phyloP scores from a whole-genome alignment of 1,139 yeast species.

The Lizanozyma gosingica region DNA sequence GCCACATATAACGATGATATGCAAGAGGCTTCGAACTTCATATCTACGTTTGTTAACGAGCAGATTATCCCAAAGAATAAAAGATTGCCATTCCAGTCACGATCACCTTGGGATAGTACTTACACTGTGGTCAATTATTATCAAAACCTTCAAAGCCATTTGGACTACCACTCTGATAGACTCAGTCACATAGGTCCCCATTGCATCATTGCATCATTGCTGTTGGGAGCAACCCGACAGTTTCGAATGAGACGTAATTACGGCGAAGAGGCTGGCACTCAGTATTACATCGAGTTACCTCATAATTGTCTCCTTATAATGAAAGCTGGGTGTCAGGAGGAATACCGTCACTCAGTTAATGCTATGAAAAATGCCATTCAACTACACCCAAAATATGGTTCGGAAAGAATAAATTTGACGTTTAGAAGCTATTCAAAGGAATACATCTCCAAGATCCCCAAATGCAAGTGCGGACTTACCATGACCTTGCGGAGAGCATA shows the following conservation, averaged over 20 bases:
- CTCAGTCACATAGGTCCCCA: slow-evolving; percentile 64
- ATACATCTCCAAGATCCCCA: slow-evolving; percentile 31
- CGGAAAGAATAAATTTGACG: slow-evolving; percentile 51
- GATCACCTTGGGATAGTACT: slow-evolving; percentile 38
- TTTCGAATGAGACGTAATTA: slow-evolving; percentile 44
- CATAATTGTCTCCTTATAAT: slow-evolving; percentile 59
- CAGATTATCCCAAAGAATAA: slow-evolving; percentile 21
- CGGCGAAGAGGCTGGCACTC: slow-evolving; percentile 13
- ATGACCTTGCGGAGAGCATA: slow-evolving; percentile 43
- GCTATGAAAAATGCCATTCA: slow-evolving; percentile 20
- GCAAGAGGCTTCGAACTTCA: slow-evolving; percentile 25
- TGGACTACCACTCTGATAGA: slow-evolving; percentile 72
- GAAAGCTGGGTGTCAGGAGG: slow-evolving; percentile 75
- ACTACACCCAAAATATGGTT: slow-evolving; percentile 41
- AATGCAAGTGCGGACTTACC: slow-evolving; percentile 37
- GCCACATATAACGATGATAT: slow-evolving; percentile 29
- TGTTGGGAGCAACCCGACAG: slow-evolving; percentile 60
- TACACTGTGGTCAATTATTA: slow-evolving; percentile 51
- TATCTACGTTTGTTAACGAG: slow-evolving; percentile 36
- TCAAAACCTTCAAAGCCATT: slow-evolving; percentile 35
- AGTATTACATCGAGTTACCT: slow-evolving; percentile 47
- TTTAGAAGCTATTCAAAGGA: slow-evolving; percentile 43
- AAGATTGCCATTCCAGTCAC: slow-evolving; percentile 15
- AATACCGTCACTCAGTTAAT: slow-evolving; percentile 37
- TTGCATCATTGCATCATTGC: slow-evolving; percentile 53